Conservation (phyloP, 805 yeast species). For the Wickerhamiella brachini region DNA sequence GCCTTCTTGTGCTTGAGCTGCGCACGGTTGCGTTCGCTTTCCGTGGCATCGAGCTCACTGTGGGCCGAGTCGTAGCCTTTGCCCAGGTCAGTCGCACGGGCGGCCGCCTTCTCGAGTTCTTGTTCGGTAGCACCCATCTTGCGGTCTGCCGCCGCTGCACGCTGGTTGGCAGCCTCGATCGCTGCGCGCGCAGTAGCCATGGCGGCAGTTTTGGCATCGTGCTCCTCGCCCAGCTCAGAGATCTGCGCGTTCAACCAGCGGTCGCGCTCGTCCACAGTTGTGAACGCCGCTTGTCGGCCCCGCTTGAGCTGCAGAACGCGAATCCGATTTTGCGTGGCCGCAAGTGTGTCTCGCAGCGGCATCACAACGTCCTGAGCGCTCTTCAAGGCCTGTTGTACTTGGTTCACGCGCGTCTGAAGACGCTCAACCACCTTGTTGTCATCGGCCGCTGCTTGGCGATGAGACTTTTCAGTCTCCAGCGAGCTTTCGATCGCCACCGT, state of each 20-base stretch:
- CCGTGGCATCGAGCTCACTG: constrained; percentile 23
- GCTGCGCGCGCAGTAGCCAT: not conserved
- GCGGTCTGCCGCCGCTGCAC: not conserved
- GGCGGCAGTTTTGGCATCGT: constrained; percentile 19
- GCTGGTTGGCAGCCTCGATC: not conserved
- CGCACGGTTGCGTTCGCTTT: constrained; percentile 53
- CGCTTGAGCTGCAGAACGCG: constrained; percentile 48
- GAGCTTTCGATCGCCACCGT: not conserved
- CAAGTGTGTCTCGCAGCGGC: constrained; percentile 5
- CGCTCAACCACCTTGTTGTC: not conserved
- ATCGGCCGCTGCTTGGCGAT: not conserved
- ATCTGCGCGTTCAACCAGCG: constrained; percentile 37
- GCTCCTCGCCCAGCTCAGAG: constrained; percentile 18
- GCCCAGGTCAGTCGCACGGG: constrained; percentile 8
- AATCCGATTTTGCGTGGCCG: constrained; percentile 14
- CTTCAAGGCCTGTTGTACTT: not conserved
- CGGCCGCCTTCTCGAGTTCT: not conserved
- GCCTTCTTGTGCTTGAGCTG: constrained; percentile 72
- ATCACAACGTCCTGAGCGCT: not conserved
- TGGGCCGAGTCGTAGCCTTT: constrained; percentile 10
- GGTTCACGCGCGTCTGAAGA: not conserved
- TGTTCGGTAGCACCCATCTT: not conserved
- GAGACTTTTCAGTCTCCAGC: not conserved
- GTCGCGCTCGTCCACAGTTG: constrained; percentile 45
- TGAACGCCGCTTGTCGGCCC: constrained; percentile 42